Conservation (phyloP, 129 eudicot species). For the sunflower (Helianthus annuus) region HanXRQr2.0-SUNRISE NC_035434.2:142731193-142731692, state of each 20-base stretch:
- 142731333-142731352: slow-evolving; percentile 36
- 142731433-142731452: slow-evolving; percentile 4
- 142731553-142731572: slow-evolving; percentile 33
- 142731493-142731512: slow-evolving; percentile 7
- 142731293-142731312: slow-evolving; percentile 22
- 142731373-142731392: slow-evolving; percentile 78
- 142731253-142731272: slow-evolving; percentile 56
- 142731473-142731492: neutral
- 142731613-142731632: too few relatives aligned
- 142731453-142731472: slow-evolving; percentile 20
- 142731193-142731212: slow-evolving; percentile 34
- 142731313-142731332: slow-evolving; percentile 17
- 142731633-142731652: too few relatives aligned
- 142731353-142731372: slow-evolving; percentile 47
- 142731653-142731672: too few relatives aligned
- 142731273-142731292: slow-evolving; percentile 9
- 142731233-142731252: slow-evolving; percentile 30
- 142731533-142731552: slow-evolving; percentile 20
- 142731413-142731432: slow-evolving; percentile 26
- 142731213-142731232: slow-evolving; percentile 25
- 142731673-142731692: too few relatives aligned
- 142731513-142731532: neutral
- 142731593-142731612: too few relatives aligned
- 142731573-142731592: neutral
- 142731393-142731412: slow-evolving; percentile 93